Evolutionary conservation across 73 alveolate species (phyloP), one percentile per base, ranked within the genome.

Genomic region (Effrenium voratum): DNA sequence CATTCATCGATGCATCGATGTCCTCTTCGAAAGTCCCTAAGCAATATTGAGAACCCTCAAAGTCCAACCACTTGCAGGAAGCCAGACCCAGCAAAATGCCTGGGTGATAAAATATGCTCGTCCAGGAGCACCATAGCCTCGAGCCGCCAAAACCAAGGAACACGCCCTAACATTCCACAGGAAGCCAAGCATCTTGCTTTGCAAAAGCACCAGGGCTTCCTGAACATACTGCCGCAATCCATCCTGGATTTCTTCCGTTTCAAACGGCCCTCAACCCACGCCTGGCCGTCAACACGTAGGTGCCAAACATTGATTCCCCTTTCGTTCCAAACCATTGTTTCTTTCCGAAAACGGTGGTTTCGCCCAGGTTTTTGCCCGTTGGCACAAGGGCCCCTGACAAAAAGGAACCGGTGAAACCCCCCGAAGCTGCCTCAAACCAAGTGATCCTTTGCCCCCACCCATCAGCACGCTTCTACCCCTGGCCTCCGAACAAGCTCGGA

Each of bases 11-110:
- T n/a, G n/a, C n/a, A n/a, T n/a, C n/a, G 41, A 99, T 99, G 99
- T 99, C 99, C 91, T 99, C 99, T 77, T 99, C 99, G 94, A 99
- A 99, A 49, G 99, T 99, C 73, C 99, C 99, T 99, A 99, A 99
- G 99, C n/a, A n/a, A n/a, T n/a, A n/a, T n/a, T n/a, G n/a, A n/a
- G n/a, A n/a, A n/a, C n/a, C n/a, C n/a, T n/a, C n/a, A n/a, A n/a
- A n/a, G n/a, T n/a, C n/a, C n/a, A n/a, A n/a, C n/a, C n/a, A 73
- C n/a, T n/a, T n/a, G n/a, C n/a, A n/a, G n/a, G n/a, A n/a, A n/a
- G n/a, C n/a, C n/a, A n/a, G n/a, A n/a, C n/a, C n/a, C n/a, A n/a
- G n/a, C n/a, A n/a, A 55, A 3, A 30, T 55, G 57, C 99, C 95
- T 99, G 99, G 16, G 99, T 99, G n/a, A 98, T 98, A 99, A 99